Evolutionary conservation across 371 early-diverging fungal genomes (phyloP).

Genomic region (Blastocladiella emersonii): DNA sequence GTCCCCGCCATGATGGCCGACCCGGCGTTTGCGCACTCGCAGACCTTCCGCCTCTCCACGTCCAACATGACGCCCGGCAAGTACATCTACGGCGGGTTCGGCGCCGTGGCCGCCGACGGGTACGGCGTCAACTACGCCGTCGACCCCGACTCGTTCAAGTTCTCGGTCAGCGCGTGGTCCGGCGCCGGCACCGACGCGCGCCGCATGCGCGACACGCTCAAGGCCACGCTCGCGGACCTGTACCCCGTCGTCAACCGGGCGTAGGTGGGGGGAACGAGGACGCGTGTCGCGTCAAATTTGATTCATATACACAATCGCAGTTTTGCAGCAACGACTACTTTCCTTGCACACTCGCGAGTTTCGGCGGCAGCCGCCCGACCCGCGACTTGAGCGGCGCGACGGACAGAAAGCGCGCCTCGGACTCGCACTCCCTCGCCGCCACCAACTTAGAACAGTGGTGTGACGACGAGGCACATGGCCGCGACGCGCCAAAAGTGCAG

Average conservation of each 20-base stretch:
- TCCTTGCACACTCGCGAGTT: too few species aligned
- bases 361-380: too few species aligned
- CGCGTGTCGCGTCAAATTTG: too few species aligned
- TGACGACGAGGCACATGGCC: too few species aligned
- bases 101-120: conserved; percentile 60
- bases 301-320: too few species aligned
- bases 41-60: conserved; percentile 48
- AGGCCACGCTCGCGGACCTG: conserved; percentile 20
- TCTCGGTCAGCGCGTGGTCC: conserved; percentile 45
- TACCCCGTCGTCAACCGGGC: background rate
- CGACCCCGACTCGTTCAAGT: conserved; percentile 57
- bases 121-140: conserved; percentile 79
- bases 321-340: too few species aligned
- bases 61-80: conserved; percentile 58
- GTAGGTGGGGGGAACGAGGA: too few species aligned
- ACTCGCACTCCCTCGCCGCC: too few species aligned
- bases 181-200: conserved; percentile 15
- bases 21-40: conserved; percentile 41
- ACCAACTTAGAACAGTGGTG: too few species aligned
- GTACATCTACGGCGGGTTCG: conserved; percentile 62
- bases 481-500: too few species aligned
- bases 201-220: conserved; percentile 18
- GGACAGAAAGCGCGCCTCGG: too few species aligned
- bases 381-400: too few species aligned
- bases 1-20: conserved; percentile 46